These are phyloP conservation scores for Dactylonectria estremocensis DNA, from an alignment of 2,329 filamentous ascomycete species.

Conservation along the genomic window DNA sequence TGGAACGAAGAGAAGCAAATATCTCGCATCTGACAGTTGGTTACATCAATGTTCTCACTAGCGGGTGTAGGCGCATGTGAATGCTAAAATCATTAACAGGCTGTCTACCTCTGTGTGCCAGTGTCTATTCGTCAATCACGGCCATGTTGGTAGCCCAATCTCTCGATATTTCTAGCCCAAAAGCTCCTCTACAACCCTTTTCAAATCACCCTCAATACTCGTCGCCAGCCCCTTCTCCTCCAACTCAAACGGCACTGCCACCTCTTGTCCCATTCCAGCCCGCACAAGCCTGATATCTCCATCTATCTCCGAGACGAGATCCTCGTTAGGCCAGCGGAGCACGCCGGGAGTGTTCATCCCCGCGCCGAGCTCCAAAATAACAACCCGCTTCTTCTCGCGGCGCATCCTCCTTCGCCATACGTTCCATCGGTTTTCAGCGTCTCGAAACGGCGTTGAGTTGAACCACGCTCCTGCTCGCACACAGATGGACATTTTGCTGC, in stretches of 20 bases:
- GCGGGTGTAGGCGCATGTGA: too few relatives aligned
- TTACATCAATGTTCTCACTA: too few relatives aligned
- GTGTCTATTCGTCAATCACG: neutral
- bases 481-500: constrained; percentile 42
- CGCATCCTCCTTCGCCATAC: constrained; percentile 22
- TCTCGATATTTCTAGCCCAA: constrained; percentile 5
- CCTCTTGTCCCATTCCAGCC: constrained; percentile 38
- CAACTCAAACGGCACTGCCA: constrained; percentile 40
- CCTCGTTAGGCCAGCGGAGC: constrained; percentile 43
- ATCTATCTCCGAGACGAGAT: constrained; percentile 29
- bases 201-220: constrained; percentile 39
- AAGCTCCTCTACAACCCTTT: constrained; percentile 18
- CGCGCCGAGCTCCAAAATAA: constrained; percentile 42
- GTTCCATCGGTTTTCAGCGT: constrained; percentile 34
- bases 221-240: constrained; percentile 41
- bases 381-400: constrained; percentile 34
- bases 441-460: constrained; percentile 34
- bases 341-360: constrained; percentile 45
- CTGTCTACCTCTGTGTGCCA: neutral
- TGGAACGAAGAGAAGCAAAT: neutral
- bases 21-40: neutral
- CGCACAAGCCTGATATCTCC: constrained; percentile 40
- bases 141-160: neutral
- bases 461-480: constrained; percentile 41
- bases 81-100: neutral